Percentiles rank a stretch among this genome's conserved stretches.
Conservation (phyloP, 164 flowering plant genomes). For the Liquidambar formosana region DNA sequence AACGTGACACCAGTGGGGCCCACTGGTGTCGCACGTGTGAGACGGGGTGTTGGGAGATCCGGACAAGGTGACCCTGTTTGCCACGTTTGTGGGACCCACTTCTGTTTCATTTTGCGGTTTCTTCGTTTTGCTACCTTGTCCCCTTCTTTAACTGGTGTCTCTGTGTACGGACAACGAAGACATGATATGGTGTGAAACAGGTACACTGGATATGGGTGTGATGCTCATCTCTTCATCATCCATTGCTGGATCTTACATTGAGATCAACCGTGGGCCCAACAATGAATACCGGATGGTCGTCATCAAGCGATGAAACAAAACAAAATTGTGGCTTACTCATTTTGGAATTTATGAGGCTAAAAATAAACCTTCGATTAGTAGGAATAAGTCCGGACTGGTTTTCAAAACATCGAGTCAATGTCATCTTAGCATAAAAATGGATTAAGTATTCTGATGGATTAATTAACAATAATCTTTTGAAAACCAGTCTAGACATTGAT, state of each 20-base stretch:
- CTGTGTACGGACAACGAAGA: constrained; percentile 18
- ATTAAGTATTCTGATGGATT: too few relatives aligned
- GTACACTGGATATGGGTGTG: background rate
- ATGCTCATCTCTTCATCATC: too few relatives aligned
- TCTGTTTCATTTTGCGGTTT: constrained; percentile 16
- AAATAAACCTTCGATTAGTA: too few relatives aligned
- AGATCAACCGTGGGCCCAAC: background rate
- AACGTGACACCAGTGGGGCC: constrained; percentile 8
- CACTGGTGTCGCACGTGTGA: constrained; percentile 13
- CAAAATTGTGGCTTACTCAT: too few relatives aligned
- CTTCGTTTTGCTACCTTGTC: constrained; percentile 12
- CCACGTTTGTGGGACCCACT: constrained; percentile 15
- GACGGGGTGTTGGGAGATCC: too few relatives aligned
- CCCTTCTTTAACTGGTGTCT: constrained; percentile 10
- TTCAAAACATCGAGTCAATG: too few relatives aligned
- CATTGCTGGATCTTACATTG: background rate
- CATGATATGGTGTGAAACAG: constrained; percentile 3
- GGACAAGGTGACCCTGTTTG: background rate
- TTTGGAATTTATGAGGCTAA: too few relatives aligned
- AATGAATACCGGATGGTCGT: background rate
- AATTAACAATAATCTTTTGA: too few relatives aligned
- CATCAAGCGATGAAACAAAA: too few relatives aligned
- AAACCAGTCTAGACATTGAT: too few relatives aligned
- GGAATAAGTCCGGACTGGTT: too few relatives aligned
- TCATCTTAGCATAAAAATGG: too few relatives aligned